These are phyloP conservation scores for Teratosphaeria epicoccoides DNA, from an alignment of 2,329 filamentous ascomycete genomes.

Conservation along the genomic window DNA sequence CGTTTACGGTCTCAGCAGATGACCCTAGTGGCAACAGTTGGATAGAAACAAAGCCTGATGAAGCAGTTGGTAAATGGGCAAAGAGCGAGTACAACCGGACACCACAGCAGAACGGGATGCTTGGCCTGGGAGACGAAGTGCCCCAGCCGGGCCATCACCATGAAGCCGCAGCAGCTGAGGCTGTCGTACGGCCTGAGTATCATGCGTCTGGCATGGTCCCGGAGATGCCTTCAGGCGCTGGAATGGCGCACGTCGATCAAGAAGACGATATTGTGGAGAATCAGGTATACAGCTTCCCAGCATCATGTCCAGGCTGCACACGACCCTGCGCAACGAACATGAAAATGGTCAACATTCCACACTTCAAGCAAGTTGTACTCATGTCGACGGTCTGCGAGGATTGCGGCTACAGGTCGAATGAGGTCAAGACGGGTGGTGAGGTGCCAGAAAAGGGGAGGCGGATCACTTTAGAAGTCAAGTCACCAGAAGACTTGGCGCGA, in stretches of 20 bases:
- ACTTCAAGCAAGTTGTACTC: conserved; percentile 94
- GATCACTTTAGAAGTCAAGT: conserved; percentile 65
- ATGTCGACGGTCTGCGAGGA: conserved; percentile 89
- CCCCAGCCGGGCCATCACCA: conserved; percentile 26
- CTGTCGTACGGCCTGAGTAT: conserved; percentile 46
- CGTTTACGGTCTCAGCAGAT: conserved; percentile 79
- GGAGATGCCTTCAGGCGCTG: conserved; percentile 24
- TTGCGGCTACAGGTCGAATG: conserved; percentile 86
- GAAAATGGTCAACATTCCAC: conserved; percentile 97
- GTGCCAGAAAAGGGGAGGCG: conserved; percentile 77
- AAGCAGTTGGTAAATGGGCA: conserved; percentile 78
- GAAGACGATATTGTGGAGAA: conserved; percentile 77
- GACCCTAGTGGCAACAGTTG: conserved; percentile 94
- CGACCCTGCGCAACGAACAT: conserved; percentile 83
- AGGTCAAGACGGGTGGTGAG: conserved; percentile 93
- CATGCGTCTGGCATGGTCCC: conserved; percentile 36
- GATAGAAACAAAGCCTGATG: conserved; percentile 71
- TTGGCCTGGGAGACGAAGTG: conserved; percentile 56
- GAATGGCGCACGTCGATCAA: conserved; percentile 32
- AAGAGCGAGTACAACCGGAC: conserved; percentile 77
- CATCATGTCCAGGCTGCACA: conserved; percentile 82
- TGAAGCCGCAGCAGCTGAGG: conserved; percentile 40
- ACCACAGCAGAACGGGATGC: conserved; percentile 70
- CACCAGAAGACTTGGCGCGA: conserved; percentile 62
- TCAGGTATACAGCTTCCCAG: conserved; percentile 86